These are phyloP conservation scores for Acanthamoeba royreba DNA, from an alignment of 208 protist species.

Conservation along the genomic window DNA sequence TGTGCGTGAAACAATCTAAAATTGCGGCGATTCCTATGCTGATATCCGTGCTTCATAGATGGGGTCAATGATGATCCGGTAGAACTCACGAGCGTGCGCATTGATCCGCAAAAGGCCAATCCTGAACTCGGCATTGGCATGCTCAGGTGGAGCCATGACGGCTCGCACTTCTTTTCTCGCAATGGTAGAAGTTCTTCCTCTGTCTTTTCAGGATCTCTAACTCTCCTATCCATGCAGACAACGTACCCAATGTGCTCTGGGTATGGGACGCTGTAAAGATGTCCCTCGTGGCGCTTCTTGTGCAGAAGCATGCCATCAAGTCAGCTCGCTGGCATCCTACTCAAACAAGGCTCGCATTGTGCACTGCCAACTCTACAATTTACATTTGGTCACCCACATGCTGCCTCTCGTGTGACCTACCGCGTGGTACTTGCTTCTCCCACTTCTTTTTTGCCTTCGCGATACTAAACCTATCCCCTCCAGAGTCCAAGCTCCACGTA, in stretches of 20 bases:
- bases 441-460: background rate
- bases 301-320: background rate
- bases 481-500: background rate
- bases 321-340: background rate
- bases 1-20: background rate
- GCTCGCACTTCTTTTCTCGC: background rate
- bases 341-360: background rate
- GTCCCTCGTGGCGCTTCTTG: background rate
- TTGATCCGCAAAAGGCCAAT: background rate
- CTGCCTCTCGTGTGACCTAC: background rate
- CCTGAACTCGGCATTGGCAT: background rate
- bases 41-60: background rate
- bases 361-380: background rate
- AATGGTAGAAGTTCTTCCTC: background rate
- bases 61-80: background rate
- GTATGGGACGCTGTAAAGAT: slow-evolving; percentile 7
- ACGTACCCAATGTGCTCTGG: background rate
- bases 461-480: background rate
- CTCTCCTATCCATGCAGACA: background rate
- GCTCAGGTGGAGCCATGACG: slow-evolving; percentile 6
- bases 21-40: background rate
- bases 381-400: background rate
- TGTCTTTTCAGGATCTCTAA: background rate
- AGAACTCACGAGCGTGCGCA: background rate
- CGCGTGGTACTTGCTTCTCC: background rate